These are phyloP conservation scores for Cladorrhinum sp. DNA, from an alignment of 2,329 filamentous ascomycete species.

Conservation along the genomic window DNA sequence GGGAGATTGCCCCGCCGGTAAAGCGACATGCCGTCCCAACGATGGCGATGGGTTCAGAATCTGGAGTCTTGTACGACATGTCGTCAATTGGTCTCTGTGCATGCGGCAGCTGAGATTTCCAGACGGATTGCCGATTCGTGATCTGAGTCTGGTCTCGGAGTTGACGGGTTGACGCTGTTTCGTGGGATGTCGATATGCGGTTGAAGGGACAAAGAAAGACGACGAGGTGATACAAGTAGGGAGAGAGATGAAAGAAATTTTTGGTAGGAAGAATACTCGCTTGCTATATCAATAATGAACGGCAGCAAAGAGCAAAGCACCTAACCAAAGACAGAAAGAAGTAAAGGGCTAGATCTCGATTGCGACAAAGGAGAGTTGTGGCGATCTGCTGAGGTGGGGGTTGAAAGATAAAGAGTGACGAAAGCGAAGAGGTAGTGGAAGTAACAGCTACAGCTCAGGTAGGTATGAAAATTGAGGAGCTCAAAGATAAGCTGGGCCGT, in stretches of 20 bases:
- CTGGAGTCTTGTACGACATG: constrained; percentile 25
- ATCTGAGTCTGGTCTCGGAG: not conserved
- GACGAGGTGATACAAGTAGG: not conserved
- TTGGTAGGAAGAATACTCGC: not conserved
- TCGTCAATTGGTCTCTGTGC: not conserved
- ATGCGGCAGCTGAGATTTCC: not conserved
- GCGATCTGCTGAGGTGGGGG: not conserved
- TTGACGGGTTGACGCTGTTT: not conserved
- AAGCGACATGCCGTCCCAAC: constrained; percentile 33
- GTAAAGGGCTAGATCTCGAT: not conserved
- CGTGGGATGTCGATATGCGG: not conserved
- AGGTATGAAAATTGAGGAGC: not conserved
- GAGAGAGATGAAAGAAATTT: not conserved
- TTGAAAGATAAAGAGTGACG: not conserved
- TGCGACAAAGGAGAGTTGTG: not conserved
- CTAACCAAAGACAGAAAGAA: not conserved
- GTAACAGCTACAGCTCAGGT: too few species aligned
- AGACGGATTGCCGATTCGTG: not conserved
- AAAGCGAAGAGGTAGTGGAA: not conserved
- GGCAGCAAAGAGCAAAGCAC: not conserved
- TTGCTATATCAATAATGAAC: not conserved
- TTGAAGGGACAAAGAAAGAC: not conserved
- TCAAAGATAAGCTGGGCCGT: not conserved
- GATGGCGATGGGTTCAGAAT: constrained; percentile 26
- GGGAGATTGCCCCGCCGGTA: constrained; percentile 31